Conservation (phyloP, 768 basidiomycete species). For the Pulveroboletus frians region DNA sequence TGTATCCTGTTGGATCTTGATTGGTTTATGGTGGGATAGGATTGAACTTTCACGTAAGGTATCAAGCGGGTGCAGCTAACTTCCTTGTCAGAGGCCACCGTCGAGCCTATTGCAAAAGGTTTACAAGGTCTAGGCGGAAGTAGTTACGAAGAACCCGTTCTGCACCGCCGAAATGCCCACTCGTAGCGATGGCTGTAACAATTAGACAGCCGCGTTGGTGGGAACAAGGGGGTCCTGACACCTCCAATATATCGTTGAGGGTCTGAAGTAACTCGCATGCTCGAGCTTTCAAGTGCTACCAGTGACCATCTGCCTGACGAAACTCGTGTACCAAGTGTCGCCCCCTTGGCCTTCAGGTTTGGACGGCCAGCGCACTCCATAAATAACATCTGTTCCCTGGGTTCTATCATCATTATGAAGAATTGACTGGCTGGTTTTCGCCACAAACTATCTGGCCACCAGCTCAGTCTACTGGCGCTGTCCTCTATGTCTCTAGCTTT, state of each 20-base stretch:
- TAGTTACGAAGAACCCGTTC: slow-evolving; percentile 99
- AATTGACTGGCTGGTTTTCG: background rate
- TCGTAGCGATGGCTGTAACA: slow-evolving; percentile 84
- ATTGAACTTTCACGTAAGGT: slow-evolving; percentile 42
- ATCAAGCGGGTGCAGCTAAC: slow-evolving; percentile 95
- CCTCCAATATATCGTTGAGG: background rate
- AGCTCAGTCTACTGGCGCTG: too few species aligned
- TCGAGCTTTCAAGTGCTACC: background rate
- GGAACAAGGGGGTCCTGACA: slow-evolving; percentile 34
- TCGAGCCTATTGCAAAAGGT: slow-evolving; percentile 76
- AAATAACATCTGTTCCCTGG: background rate
- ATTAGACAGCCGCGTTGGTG: slow-evolving; percentile 56
- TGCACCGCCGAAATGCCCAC: slow-evolving; percentile 99
- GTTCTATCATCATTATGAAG: background rate
- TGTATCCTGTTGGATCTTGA: background rate
- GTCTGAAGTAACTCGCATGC: background rate
- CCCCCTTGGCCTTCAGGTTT: background rate
- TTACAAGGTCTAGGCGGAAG: slow-evolving; percentile 91
- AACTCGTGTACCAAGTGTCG: background rate
- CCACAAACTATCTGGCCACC: background rate
- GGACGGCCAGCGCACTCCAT: background rate
- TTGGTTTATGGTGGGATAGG: background rate
- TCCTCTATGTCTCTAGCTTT: background rate
- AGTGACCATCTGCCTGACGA: background rate
- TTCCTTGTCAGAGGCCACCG: slow-evolving; percentile 66